These are phyloP conservation scores for Grammothele lineata DNA, from an alignment of 768 basidiomycete genomes.

Conservation along the genomic window DNA sequence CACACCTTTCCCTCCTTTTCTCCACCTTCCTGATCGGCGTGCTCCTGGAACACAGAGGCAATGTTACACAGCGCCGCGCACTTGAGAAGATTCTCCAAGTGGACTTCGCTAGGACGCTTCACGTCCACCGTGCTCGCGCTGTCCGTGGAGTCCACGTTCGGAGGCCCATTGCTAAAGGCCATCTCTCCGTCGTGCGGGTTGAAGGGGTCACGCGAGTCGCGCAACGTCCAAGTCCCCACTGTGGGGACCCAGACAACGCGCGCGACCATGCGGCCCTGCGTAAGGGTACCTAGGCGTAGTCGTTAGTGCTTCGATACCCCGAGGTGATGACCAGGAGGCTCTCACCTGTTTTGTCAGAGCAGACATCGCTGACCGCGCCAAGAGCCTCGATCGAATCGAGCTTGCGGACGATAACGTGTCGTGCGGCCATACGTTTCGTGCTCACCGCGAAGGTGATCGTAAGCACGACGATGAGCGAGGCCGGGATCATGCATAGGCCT, in stretches of 20 bases:
- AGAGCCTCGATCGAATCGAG: conserved; percentile 2
- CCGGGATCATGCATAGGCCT: conserved; percentile 3
- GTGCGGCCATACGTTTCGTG: not conserved
- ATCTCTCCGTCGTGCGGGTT: not conserved
- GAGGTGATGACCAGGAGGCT: not conserved
- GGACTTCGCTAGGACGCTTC: conserved; percentile 27
- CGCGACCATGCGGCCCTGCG: not conserved
- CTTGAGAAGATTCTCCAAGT: conserved; percentile 25
- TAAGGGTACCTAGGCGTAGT: not conserved
- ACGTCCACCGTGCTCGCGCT: not conserved
- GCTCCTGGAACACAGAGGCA: not conserved
- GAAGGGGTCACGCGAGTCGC: not conserved
- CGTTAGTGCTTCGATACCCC: not conserved
- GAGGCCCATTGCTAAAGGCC: not conserved
- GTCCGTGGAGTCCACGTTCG: not conserved
- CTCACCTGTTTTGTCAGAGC: conserved; percentile 3
- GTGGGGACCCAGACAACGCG: not conserved
- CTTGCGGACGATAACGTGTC: conserved; percentile 2
- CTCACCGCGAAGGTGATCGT: conserved; percentile 1
- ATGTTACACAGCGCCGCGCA: not conserved
- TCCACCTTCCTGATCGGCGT: not conserved
- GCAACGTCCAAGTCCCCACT: not conserved
- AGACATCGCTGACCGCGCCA: not conserved
- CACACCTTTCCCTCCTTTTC: conserved; percentile 1
- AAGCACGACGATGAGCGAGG: not conserved